These are phyloP conservation scores for Lasiodiplodia sp. DNA, from an alignment of 2,329 filamentous ascomycete genomes.

Conservation along the genomic window DNA sequence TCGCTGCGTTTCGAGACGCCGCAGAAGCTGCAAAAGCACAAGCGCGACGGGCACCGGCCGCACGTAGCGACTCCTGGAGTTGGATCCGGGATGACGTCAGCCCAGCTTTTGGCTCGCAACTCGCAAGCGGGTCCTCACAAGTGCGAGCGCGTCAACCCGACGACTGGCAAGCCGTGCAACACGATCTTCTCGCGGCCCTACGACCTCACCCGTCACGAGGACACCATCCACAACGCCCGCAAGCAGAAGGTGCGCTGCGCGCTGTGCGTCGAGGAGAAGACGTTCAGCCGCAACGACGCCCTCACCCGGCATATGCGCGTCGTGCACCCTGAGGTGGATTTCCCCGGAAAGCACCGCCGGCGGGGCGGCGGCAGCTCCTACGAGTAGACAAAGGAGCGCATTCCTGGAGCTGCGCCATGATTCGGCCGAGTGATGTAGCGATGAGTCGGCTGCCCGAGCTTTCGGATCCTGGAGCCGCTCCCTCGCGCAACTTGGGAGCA, in stretches of 20 bases:
- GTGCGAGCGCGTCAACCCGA: conserved; percentile 92
- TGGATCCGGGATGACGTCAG: conserved; percentile 57
- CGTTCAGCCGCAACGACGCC: conserved; percentile 93
- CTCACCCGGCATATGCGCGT: conserved; percentile 93
- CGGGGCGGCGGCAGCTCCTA: conserved; percentile 43
- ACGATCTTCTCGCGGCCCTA: conserved; percentile 95
- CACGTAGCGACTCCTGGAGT: conserved; percentile 33
- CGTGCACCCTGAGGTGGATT: conserved; percentile 87
- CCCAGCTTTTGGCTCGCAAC: conserved; percentile 69
- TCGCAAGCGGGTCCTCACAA: conserved; percentile 92
- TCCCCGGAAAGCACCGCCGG: conserved; percentile 69
- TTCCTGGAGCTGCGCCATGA: neutral
- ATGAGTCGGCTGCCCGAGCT: conserved; percentile 23
- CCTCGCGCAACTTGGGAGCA: conserved; percentile 16
- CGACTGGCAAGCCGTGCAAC: conserved; percentile 92
- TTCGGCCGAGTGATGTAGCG: conserved; percentile 23
- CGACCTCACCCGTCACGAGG: conserved; percentile 94
- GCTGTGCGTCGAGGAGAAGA: conserved; percentile 94
- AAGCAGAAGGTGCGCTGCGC: conserved; percentile 96
- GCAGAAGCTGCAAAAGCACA: conserved; percentile 88
- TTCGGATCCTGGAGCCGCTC: conserved; percentile 23
- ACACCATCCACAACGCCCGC: conserved; percentile 93
- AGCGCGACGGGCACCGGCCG: conserved; percentile 85
- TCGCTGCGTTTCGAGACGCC: conserved; percentile 87
- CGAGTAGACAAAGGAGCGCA: conserved; percentile 6